phyloP scores from a whole-genome alignment of 345 rosid genomes.

The Capsella bursapastoris region DNA sequence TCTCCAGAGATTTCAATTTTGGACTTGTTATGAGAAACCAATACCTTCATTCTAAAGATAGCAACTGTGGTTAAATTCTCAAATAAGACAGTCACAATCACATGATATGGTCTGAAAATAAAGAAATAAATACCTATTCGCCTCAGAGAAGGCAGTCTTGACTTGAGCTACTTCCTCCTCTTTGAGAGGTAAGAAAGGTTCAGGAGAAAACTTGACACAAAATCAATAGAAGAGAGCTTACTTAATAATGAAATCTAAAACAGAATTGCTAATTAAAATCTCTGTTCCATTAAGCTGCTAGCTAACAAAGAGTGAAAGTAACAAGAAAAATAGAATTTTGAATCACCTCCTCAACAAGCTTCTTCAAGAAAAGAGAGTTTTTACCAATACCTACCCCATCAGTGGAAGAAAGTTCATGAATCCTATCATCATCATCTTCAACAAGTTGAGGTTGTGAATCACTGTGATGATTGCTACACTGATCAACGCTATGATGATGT shows the following conservation, averaged over 20 bases:
- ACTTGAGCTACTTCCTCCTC: constrained; percentile 68
- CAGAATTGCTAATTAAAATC: not conserved
- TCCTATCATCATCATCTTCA: not conserved
- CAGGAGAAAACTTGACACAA: constrained; percentile 53
- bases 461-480: constrained; percentile 28
- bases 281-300: too few relatives aligned
- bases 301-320: not conserved
- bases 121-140: constrained; percentile 58
- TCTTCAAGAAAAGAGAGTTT: not conserved
- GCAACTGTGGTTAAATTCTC: constrained; percentile 4
- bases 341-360: constrained; percentile 3
- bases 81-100: constrained; percentile 5
- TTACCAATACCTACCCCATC: not conserved
- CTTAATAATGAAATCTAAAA: too few relatives aligned
- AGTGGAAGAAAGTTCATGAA: not conserved
- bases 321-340: too few relatives aligned
- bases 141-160: constrained; percentile 51
- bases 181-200: constrained; percentile 66
- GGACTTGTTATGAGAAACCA: constrained; percentile 62
- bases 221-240: constrained; percentile 12
- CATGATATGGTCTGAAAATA: not conserved
- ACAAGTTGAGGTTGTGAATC: constrained; percentile 22
- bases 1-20: constrained; percentile 46
- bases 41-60: constrained; percentile 53
- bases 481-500: constrained; percentile 2